Conservation (phyloP, 345 rosid species). For the Lepidium sativum region DNA sequence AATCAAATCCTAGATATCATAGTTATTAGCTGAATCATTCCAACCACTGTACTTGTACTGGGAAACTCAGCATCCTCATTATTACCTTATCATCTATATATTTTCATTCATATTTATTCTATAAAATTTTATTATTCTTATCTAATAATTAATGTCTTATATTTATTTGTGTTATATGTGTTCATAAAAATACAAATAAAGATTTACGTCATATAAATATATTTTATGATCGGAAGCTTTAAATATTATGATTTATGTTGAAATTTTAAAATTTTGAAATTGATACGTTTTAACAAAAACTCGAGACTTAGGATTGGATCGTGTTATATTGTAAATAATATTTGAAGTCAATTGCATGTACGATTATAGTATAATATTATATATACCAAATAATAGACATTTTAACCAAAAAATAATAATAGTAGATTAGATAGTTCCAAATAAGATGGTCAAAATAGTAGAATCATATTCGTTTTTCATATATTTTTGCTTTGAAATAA, state of each 20-base stretch:
- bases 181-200: too few species aligned
- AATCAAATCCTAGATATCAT: too few species aligned
- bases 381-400: too few species aligned
- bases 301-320: neutral
- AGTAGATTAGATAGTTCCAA: constrained; percentile 2
- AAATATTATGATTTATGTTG: neutral
- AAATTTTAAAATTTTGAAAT: neutral
- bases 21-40: too few species aligned
- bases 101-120: neutral
- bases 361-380: neutral
- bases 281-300: neutral
- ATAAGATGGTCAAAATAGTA: constrained; percentile 2
- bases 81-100: neutral
- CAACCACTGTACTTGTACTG: too few species aligned
- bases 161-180: too few species aligned
- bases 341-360: constrained; percentile 11
- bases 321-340: neutral
- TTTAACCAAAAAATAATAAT: too few species aligned
- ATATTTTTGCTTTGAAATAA: constrained; percentile 3
- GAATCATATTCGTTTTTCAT: neutral
- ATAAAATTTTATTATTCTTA: neutral
- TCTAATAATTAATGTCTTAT: neutral
- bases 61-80: too few species aligned
- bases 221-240: too few species aligned
- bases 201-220: too few species aligned